Percentiles rank a stretch among this genome's conserved stretches.
These are phyloP conservation scores for Umbellularia californica DNA, from an alignment of 164 flowering plant genomes.

Conservation along the genomic window DNA sequence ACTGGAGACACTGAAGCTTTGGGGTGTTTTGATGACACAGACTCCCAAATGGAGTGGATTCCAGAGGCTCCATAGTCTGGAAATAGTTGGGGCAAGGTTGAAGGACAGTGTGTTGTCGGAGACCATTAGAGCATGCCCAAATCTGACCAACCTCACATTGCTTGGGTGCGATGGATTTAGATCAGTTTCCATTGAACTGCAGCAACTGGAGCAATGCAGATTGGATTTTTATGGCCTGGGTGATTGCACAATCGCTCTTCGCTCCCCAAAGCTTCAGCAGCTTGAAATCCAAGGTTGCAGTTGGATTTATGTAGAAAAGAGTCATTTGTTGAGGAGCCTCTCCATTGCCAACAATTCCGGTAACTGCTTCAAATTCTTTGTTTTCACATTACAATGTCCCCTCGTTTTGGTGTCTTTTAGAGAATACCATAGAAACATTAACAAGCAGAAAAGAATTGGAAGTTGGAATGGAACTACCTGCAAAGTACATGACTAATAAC, in stretches of 20 bases:
- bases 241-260: conserved; percentile 47
- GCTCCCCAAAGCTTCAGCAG: conserved; percentile 41
- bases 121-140: conserved; percentile 67
- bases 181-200: conserved; percentile 53
- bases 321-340: conserved; percentile 41
- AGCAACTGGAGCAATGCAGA: conserved; percentile 56
- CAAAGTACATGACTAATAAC: too few species aligned
- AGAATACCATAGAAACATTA: too few species aligned
- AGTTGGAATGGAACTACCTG: too few species aligned
- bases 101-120: conserved; percentile 47
- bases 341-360: conserved; percentile 73
- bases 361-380: conserved; percentile 15
- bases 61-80: conserved; percentile 43
- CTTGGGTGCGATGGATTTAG: conserved; percentile 76
- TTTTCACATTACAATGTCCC: background rate
- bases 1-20: conserved; percentile 64
- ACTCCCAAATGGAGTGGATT: conserved; percentile 73
- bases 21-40: conserved; percentile 69
- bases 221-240: conserved; percentile 75
- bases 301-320: conserved; percentile 57
- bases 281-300: conserved; percentile 85
- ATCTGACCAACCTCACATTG: conserved; percentile 47
- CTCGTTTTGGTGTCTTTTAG: background rate
- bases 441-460: too few species aligned
- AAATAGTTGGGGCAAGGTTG: conserved; percentile 73